Evolutionary conservation across 2,329 filamentous ascomycete species (phyloP), one percentile per base, ranked within the genome.

Genomic region (Fusarium drepaniforme): DNA sequence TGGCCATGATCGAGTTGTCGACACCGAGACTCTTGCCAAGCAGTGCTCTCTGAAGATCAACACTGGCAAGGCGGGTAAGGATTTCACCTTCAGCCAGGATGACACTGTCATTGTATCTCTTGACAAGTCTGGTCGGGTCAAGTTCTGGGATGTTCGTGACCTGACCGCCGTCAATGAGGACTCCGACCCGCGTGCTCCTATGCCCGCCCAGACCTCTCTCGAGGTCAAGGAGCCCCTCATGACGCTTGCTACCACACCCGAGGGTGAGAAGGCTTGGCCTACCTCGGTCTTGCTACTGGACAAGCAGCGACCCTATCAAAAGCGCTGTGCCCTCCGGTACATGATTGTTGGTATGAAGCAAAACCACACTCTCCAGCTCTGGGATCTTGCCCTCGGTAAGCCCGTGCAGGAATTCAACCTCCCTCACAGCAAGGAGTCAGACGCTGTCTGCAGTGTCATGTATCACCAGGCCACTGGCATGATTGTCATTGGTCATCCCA

Each of bases 291-390:
- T 98, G 82, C 93, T 99, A 84, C 92, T 99, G 78, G 97, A 99
- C 85, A 99, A 98, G 88, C 92, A 96, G 84, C 94, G 96, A 73
- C 95, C 97, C 56, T 98, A 97, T 84, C 91, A 93, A 85, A 98
- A 97, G 85, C 93, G 94, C 70, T 93, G 94, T 80, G 96, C 97
- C 58, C 88, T 98, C 73, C 92, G 97, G 72, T 99, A 99, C 86
- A 93, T 99, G 86, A 93, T 99, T 82, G 94, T 99, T 73, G 97
- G 97, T 79, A 95, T 98, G 91, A 98, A 98, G 87, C 97, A 99
- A 84, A 99, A 99, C 84, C 97, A 99, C 85, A 97, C 96, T 66
- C 91, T 99, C 72, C 97, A 99, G 87, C 91, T 99, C 53, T 99
- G 97, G 97, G 97, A 99, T 86, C 92, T 99, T 80, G 95, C 94